Evolutionary conservation across 2,329 filamentous ascomycete species (phyloP).

Genomic region (Fusarium irregulare): DNA sequence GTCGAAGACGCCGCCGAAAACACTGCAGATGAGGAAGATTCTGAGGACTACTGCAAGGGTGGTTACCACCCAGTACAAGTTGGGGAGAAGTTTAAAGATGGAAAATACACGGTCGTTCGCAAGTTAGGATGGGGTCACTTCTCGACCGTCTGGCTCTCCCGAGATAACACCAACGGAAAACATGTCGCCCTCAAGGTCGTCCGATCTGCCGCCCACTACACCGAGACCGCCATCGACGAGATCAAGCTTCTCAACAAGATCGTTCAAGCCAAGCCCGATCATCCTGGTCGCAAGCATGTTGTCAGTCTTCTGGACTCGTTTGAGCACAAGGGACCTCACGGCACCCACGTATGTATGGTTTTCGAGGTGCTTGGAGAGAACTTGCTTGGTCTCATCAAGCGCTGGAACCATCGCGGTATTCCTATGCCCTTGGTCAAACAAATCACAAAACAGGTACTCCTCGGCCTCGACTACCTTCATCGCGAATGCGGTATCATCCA

Average conservation of each 20-base stretch:
- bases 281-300: slow-evolving; percentile 93
- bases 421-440: slow-evolving; percentile 97
- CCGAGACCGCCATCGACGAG: slow-evolving; percentile 97
- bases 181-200: slow-evolving; percentile 99
- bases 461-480: slow-evolving; percentile 95
- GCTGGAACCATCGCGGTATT: slow-evolving; percentile 97
- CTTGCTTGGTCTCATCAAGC: slow-evolving; percentile 92
- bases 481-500: slow-evolving; percentile 99
- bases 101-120: slow-evolving; percentile 94
- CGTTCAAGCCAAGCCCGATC: slow-evolving; percentile 92
- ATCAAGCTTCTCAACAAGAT: slow-evolving; percentile 98
- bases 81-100: slow-evolving; percentile 97
- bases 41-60: slow-evolving; percentile 99
- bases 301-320: slow-evolving; percentile 97
- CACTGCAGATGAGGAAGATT: slow-evolving; percentile 97
- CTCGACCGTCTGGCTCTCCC: slow-evolving; percentile 89
- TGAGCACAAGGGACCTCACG: slow-evolving; percentile 96
- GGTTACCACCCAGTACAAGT: slow-evolving; percentile 96
- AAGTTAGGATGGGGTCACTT: slow-evolving; percentile 99
- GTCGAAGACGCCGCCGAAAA: slow-evolving; percentile 88
- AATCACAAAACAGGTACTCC: slow-evolving; percentile 96
- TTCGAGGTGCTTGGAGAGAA: slow-evolving; percentile 98
- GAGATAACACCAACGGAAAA: slow-evolving; percentile 88
- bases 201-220: slow-evolving; percentile 96
- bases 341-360: slow-evolving; percentile 98